Evolutionary conservation across 2,329 filamentous ascomycete genomes (phyloP), one percentile per base, ranked within the genome.

Genomic region (Fusarium mangiferae): DNA sequence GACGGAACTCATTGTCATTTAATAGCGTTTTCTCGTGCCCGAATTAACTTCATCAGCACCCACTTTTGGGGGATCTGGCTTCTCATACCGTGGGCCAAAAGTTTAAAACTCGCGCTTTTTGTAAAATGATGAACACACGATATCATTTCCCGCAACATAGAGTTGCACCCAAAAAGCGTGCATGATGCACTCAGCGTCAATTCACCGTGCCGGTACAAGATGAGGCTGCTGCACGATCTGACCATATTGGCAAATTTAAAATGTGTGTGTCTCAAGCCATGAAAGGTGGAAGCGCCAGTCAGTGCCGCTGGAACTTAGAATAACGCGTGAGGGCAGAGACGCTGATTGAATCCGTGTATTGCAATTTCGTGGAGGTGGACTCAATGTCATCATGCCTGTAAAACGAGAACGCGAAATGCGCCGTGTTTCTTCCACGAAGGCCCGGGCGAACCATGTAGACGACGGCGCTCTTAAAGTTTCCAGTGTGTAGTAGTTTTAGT

Each of bases 61-160:
- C 35, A 54, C 35, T 6, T 38, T 26, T 28, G 17, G 35, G 33
- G 13, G 13, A 28, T 26, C 10, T 17, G 4, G 51, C 24, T 38
- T 54, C 33, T 38, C 22, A 38, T 22, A 54, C 14, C 3, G 9
- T 3, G 8, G 13, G n/a, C 8, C 13, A 38, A 14, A 26, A 26
- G 10, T 3, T 8, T 26, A 38, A n/a, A n/a, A 3, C 7, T n/a
- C 14, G 7, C 5, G 28, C 49, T 20, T 5, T 6, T 18, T 22
- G 6, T 11, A 20, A 4, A 24, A 8, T 38, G n/a, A 38, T 26
- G 33, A 54, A 13, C 18, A 26, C 49, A 38, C 10, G 17, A 54
- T 26, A 4, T 38, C 7, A 5, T 5, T 26, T 38, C 1, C 6
- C 22, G 22, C 5, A 10, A 22, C 2, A 18, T 5, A 18, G n/a